Evolutionary conservation across 768 basidiomycete species (phyloP), one percentile per base, ranked within the genome.

Genomic region (Gelatoporia subvermispora): DNA sequence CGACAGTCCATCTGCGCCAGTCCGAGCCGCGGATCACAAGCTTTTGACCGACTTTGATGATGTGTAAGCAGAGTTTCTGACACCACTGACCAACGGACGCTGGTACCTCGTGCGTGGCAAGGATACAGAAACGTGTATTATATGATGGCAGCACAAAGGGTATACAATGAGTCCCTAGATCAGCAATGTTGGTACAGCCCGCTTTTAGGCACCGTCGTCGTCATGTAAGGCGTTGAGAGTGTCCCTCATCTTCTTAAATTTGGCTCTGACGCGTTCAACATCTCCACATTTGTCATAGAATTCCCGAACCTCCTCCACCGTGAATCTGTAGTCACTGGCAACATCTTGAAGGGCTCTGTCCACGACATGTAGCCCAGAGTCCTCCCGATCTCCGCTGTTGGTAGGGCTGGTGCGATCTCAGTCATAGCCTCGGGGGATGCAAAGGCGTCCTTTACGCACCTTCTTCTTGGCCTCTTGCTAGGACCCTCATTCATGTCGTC

Each of bases 1-100:
- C 57, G 82, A 85, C 45, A 88, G 86, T 53, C 90, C 90, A 21
- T 80, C 87, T 18, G 90, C 90, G 8, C 90, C 90, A 3, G 70
- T 66, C n/a, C 75, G 89, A 54, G 82, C 75, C 21, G 82, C 80
- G 23, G 81, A 86, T 55, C 77, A 84, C 60, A 83, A 82, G 52
- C 65, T 82, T 20, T 65, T 87, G 40, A 76, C 77, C 4, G 88
- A 89, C 46, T 75, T 80, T 38, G 85, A 88, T 53, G 56, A 49
- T 35, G 28, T 13, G 28, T 5, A 31, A 5, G 28, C 28, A 31
- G 7, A 31, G 7, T 7, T 7, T 31, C n/a, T n/a, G n/a, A 13
- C 28, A 7, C 13, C 5, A 25, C 8, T 21, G 15, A 36, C 34
- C 23, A 43, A 15, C 13, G 42, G 22, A 24, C 13, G 23, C 21